Base-by-base conservation (phyloP, 1,139 yeast genomes). In the Protomyces arabidopsidicola region DNA sequence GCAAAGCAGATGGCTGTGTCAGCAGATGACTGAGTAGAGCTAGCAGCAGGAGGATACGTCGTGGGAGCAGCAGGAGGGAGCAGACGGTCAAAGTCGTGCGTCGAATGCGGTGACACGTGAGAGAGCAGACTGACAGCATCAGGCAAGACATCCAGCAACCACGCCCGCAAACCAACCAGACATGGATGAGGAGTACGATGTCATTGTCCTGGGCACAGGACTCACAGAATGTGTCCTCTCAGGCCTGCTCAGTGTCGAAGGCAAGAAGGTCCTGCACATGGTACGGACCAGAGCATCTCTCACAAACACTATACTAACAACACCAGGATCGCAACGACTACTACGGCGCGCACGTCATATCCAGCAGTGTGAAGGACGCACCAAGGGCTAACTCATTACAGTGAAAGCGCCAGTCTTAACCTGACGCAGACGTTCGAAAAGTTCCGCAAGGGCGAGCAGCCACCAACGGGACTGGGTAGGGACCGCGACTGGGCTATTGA, bases 401-500 rank as follows among this genome's bases (percentile, higher is more conserved):
- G 79, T 42, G 90, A 85, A 74, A 81, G 85, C 35, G 88, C 90
- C 10, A 84, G 88, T 51, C 78, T 85, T 68, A 84, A 83, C 72
- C 78, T 85, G 68, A 77, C 84, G 58, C 81, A 78, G 71, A 73
- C 79, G 35, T 78, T 75, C 72, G 72, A 73, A 69, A 78, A 78
- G 73, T 78, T 77, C 73, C 76, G 81, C 39, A 79, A 80, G 22
- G 70, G 69, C 53, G 88, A 87, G 70, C 81, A 84, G 67, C 90
- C 95, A 20, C 88, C 86, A 67, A 81, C 79, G 48, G 79, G 84
- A 68, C 82, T 85, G 66, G 98, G 98, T 57, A 84, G 95, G 71
- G 97, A 90, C 73, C 83, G 98, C 69, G 98, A 93, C 75, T 93
- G 98, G 98, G 90, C 95, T 75, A 91, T 93, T 65, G 99, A 93